Evolutionary conservation across 2,329 filamentous ascomycete genomes (phyloP).

Genomic region (Chaetomium strumarium): DNA sequence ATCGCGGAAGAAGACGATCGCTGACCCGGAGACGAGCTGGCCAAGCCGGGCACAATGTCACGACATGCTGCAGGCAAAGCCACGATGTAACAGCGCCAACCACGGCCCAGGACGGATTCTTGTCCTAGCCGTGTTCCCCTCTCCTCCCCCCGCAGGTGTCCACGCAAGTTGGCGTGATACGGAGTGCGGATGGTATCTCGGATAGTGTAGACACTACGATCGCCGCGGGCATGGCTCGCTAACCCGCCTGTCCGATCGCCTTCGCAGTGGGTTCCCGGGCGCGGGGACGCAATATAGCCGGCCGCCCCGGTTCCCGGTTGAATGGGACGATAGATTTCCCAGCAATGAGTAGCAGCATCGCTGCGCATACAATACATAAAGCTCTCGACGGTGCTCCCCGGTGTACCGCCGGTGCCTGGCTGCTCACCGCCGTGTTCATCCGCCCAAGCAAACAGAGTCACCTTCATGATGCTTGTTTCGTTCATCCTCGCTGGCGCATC

Average conservation of each 20-base stretch:
- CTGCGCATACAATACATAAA: neutral
- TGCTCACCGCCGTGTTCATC: neutral
- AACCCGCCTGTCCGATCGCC: neutral
- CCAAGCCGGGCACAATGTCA: neutral
- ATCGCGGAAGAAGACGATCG: neutral
- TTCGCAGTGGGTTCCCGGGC: neutral
- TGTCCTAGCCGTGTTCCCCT: neutral
- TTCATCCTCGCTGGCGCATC: conserved; percentile 21
- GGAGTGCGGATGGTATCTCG: neutral
- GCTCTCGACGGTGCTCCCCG: neutral
- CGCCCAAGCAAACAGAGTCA: neutral
- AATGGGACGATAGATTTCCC: conserved; percentile 23
- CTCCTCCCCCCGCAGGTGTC: neutral
- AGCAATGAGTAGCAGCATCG: conserved; percentile 1
- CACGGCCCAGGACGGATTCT: neutral
- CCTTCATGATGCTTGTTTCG: conserved; percentile 19
- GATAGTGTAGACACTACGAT: neutral
- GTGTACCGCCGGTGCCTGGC: neutral
- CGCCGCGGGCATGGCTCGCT: neutral
- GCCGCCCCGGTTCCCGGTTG: conserved; percentile 24
- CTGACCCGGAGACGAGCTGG: neutral
- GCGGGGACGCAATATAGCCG: conserved; percentile 24
- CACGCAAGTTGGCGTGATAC: neutral
- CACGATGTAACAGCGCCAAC: conserved; percentile 15
- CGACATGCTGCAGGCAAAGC: conserved; percentile 1